Conservation (phyloP, 768 basidiomycete species). For the Trametes cubensis region DNA sequence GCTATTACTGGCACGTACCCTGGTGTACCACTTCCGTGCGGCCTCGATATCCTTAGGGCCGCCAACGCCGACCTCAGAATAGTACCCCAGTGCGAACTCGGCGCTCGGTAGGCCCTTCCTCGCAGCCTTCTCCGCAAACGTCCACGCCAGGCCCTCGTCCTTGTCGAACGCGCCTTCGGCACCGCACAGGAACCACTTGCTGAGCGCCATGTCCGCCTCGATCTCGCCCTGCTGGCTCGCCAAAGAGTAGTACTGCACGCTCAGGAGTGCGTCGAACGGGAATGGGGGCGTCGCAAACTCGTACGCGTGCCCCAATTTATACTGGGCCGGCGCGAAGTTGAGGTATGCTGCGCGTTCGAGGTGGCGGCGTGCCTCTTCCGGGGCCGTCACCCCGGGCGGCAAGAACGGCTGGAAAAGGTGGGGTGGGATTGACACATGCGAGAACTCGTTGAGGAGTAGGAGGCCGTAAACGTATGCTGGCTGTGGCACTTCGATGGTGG, state of each 20-base stretch:
- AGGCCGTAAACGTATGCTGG: constrained; percentile 90
- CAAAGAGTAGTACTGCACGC: constrained; percentile 86
- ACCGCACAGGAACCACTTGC: constrained; percentile 97
- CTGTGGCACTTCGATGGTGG: constrained; percentile 78
- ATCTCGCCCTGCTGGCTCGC: constrained; percentile 85
- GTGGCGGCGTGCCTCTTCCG: constrained; percentile 69
- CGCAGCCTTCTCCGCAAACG: constrained; percentile 89
- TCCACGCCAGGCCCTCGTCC: constrained; percentile 82
- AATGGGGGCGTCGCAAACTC: constrained; percentile 88
- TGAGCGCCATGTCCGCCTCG: constrained; percentile 96
- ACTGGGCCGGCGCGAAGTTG: constrained; percentile 83
- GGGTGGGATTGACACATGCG: constrained; percentile 57
- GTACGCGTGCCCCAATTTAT: constrained; percentile 90
- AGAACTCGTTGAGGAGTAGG: constrained; percentile 81
- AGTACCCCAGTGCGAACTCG: constrained; percentile 97
- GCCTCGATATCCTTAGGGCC: constrained; percentile 60
- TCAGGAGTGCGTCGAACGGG: constrained; percentile 84
- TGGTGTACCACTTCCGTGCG: constrained; percentile 79
- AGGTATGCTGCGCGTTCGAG: constrained; percentile 87
- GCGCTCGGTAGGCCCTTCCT: constrained; percentile 75
- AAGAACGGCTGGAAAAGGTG: constrained; percentile 58
- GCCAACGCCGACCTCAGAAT: constrained; percentile 90
- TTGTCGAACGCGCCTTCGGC: constrained; percentile 77
- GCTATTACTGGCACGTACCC: constrained; percentile 41
- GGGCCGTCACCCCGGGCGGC: constrained; percentile 48